Evolutionary conservation across 192 early-diverging fungal species (phyloP).

Genomic region (Pilaira anomala): DNA sequence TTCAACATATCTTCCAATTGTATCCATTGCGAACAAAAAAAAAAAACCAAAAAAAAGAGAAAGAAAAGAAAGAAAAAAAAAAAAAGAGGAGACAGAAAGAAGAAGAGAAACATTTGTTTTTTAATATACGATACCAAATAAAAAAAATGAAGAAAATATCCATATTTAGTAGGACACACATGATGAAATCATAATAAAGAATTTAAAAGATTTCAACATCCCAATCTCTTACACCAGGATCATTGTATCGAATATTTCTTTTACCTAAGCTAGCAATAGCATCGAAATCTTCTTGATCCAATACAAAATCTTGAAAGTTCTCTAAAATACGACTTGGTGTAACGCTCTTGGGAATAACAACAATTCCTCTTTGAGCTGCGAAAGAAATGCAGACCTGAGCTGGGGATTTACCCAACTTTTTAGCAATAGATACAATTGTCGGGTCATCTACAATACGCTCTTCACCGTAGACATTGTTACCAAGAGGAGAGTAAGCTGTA

Average conservation of each 20-base stretch:
- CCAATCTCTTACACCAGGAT: slow-evolving; percentile 38
- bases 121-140: not conserved
- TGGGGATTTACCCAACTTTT: slow-evolving; percentile 59
- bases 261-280: slow-evolving; percentile 36
- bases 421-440: slow-evolving; percentile 46
- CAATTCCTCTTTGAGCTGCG: slow-evolving; percentile 68
- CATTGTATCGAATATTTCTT: slow-evolving; percentile 42
- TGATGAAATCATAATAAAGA: too few relatives aligned
- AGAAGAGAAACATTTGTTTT: too few relatives aligned
- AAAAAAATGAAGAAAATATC: not conserved
- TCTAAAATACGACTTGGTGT: slow-evolving; percentile 56
- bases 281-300: slow-evolving; percentile 44
- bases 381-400: slow-evolving; percentile 79
- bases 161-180: too few relatives aligned
- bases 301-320: slow-evolving; percentile 56
- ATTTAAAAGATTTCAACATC: slow-evolving; percentile 24
- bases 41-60: not conserved
- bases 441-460: slow-evolving; percentile 32
- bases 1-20: slow-evolving; percentile 1
- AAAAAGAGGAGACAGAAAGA: not conserved
- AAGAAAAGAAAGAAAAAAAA: not conserved
- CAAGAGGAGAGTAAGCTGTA: slow-evolving; percentile 86
- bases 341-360: slow-evolving; percentile 80
- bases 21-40: not conserved
- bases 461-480: slow-evolving; percentile 41